Base-by-base conservation (phyloP, 768 basidiomycete genomes). In the Lyophyllum decastes region DNA sequence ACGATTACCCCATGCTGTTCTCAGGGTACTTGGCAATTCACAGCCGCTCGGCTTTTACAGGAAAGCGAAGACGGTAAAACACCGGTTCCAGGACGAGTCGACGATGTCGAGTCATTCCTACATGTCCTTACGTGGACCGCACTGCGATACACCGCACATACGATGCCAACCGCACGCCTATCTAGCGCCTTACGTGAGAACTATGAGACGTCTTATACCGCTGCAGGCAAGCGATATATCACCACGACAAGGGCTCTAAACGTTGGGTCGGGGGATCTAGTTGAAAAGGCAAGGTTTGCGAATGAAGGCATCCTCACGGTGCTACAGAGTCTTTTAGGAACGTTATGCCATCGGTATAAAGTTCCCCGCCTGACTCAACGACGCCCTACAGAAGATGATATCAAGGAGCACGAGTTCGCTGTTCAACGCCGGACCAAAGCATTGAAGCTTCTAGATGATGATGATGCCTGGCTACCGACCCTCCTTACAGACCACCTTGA, bases 31-130 rank as follows among this genome's bases (percentile, higher is more conserved):
- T 41, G 40, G 40, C 40, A 41, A n/a, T 41, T 41, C n/a, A 5
- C n/a, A 2, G 40, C 40, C 2, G 19, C 4, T 41, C 17, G 40
- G 40, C 40, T 41, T 41, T 41, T n/a, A 16, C 40, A 19, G 30
- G 5, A 30, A 30, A 30, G 4, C 6, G 16, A 10, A 3, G n/a
- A 41, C n/a, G 21, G 21, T 4, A 7, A 19, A 10, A 24, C 33
- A 12, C 24, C 21, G 22, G 33, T 38, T 4, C n/a, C 33, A 2
- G 26, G 33, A 11, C 49, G 30, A 2, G 19, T 50, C 30, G 49
- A 50, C 33, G 49, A 38, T 14, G 49, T 50, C 22, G 49, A 50
- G 38, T 50, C 49, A n/a, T 50, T 50, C 38, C 26, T 50, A 21
- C 49, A 50, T 11, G 33, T 50, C 10, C n/a, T 38, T 11, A 50